These are phyloP conservation scores for Aquilaria sinensis DNA, from an alignment of 345 rosid genomes.

Conservation along the genomic window DNA sequence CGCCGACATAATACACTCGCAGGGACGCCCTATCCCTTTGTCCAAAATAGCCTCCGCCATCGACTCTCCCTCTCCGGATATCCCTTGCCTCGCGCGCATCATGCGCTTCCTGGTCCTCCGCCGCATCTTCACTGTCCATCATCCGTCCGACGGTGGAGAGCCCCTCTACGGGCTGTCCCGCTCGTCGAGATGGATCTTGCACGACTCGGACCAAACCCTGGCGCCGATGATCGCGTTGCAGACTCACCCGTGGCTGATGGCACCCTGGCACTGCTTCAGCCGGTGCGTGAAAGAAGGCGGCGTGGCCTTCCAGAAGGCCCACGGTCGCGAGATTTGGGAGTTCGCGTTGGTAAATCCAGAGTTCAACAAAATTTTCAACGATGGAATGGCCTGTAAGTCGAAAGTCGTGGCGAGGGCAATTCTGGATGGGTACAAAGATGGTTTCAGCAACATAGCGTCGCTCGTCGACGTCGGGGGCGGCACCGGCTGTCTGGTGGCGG, in stretches of 20 bases:
- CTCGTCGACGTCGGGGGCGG: constrained; percentile 42
- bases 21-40: constrained; percentile 17
- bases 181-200: constrained; percentile 29
- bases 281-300: constrained; percentile 33
- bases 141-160: constrained; percentile 14
- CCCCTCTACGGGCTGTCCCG: constrained; percentile 20
- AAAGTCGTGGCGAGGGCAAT: constrained; percentile 16
- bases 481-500: constrained; percentile 12
- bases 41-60: constrained; percentile 21
- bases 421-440: constrained; percentile 16
- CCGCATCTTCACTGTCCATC: constrained; percentile 13
- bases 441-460: constrained; percentile 12
- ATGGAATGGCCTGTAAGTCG: constrained; percentile 22
- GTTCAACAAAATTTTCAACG: constrained; percentile 20
- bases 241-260: constrained; percentile 16
- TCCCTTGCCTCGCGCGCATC: constrained; percentile 21
- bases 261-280: constrained; percentile 24
- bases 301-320: constrained; percentile 24
- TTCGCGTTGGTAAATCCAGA: constrained; percentile 14
- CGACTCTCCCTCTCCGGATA: constrained; percentile 9
- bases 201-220: constrained; percentile 16
- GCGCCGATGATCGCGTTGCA: constrained; percentile 22
- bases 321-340: constrained; percentile 25
- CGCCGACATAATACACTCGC: constrained; percentile 29
- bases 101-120: constrained; percentile 29